phyloP scores from a whole-genome alignment of 495 filamentous ascomycete species.

The Thozetella sp. region DNA sequence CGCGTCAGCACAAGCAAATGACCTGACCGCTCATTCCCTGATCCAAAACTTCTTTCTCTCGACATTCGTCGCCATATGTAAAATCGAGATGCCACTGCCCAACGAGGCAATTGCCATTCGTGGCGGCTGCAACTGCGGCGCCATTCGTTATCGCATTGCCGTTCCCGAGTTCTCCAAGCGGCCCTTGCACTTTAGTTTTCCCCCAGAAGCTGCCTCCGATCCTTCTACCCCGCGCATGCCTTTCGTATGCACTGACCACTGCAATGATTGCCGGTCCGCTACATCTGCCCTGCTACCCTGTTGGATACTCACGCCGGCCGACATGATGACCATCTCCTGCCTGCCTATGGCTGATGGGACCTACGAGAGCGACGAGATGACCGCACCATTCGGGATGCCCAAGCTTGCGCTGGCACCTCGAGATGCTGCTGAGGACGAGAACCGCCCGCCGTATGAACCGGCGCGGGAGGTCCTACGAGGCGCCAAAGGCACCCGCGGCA shows the following conservation, averaged over 20 bases:
- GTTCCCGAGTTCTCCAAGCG: slow-evolving; percentile 22
- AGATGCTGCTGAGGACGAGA: background rate
- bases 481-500: background rate
- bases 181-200: slow-evolving; percentile 7
- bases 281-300: slow-evolving; percentile 17
- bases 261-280: slow-evolving; percentile 28
- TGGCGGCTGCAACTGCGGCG: slow-evolving; percentile 42
- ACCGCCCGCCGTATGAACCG: slow-evolving; percentile 4
- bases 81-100: slow-evolving; percentile 31
- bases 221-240: slow-evolving; percentile 16
- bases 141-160: slow-evolving; percentile 34
- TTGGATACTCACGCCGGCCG: slow-evolving; percentile 8
- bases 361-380: background rate
- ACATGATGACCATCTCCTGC: slow-evolving; percentile 14
- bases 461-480: slow-evolving; percentile 5
- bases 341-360: background rate
- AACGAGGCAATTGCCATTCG: slow-evolving; percentile 18
- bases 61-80: too few species aligned
- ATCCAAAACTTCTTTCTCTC: too few species aligned
- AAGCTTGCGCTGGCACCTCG: background rate
- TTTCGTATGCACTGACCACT: slow-evolving; percentile 21
- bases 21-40: too few species aligned
- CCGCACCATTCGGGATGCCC: background rate
- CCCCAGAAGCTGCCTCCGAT: background rate
- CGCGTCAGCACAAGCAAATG: too few species aligned